phyloP scores from a whole-genome alignment of 306 rosid genomes.

The Aeschynomene evenia region DNA sequence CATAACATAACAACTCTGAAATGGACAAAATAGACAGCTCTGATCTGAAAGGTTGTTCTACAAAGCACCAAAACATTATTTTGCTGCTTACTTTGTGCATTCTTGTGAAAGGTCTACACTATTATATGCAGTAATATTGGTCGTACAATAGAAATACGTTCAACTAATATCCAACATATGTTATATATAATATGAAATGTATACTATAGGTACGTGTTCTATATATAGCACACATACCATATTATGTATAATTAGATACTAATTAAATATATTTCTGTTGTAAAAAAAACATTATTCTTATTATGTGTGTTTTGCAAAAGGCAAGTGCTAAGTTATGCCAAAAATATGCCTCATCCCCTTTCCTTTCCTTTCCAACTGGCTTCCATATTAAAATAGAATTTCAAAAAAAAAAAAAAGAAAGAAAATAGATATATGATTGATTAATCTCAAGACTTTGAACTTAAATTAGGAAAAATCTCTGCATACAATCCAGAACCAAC shows the following conservation, averaged over 20 bases:
- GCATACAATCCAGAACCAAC: too few relatives aligned
- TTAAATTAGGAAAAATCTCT: too few relatives aligned
- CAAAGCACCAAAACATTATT: constrained; percentile 21
- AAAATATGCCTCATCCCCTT: constrained; percentile 19
- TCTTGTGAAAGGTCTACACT: constrained; percentile 19
- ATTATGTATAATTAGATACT: too few relatives aligned
- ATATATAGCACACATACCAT: too few relatives aligned
- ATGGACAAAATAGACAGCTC: constrained; percentile 37
- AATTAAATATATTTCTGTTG: too few relatives aligned
- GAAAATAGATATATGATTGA: background rate
- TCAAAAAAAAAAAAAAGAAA: background rate
- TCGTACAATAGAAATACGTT: too few relatives aligned
- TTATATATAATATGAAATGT: too few relatives aligned
- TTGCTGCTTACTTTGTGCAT: constrained; percentile 10
- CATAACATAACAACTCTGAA: too few relatives aligned
- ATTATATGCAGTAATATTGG: too few relatives aligned
- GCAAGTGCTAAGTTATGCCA: constrained; percentile 35
- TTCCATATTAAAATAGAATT: constrained; percentile 24
- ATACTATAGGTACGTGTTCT: too few relatives aligned
- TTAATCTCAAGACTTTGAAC: background rate
- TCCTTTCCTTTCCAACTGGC: constrained; percentile 41
- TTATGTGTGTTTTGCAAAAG: constrained; percentile 23
- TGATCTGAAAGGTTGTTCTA: constrained; percentile 23
- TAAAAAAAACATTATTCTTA: too few relatives aligned
- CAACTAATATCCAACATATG: too few relatives aligned